Conservation (phyloP, 2,329 filamentous ascomycete species). For the Aspergillus proliferans region DNA sequence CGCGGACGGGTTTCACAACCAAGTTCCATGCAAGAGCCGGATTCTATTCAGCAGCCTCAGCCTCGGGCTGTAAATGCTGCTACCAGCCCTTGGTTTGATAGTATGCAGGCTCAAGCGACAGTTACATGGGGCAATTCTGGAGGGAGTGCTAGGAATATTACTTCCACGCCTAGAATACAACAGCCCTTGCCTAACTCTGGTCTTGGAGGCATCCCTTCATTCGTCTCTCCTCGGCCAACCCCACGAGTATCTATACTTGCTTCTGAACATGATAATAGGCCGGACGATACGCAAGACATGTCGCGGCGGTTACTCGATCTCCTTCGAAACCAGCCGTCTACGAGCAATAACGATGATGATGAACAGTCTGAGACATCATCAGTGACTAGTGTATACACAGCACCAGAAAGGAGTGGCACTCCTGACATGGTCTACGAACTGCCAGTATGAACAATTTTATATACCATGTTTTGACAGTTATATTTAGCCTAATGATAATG, state of each 20-base stretch:
- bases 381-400: slow-evolving; percentile 18
- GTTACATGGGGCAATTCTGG: not conserved
- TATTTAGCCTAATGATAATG: too few relatives aligned
- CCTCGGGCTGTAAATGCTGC: not conserved
- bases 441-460: not conserved
- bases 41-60: not conserved
- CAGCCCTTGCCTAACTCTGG: not conserved
- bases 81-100: not conserved
- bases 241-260: not conserved
- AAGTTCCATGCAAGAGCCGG: not conserved
- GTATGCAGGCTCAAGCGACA: not conserved
- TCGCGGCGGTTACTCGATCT: not conserved
- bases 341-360: not conserved
- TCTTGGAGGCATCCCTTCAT: too few relatives aligned
- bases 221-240: too few relatives aligned
- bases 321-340: not conserved
- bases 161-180: not conserved
- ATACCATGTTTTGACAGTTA: not conserved
- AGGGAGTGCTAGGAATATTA: not conserved
- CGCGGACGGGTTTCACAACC: too few relatives aligned
- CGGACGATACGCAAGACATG: not conserved
- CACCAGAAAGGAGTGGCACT: slow-evolving; percentile 10
- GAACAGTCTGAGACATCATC: not conserved
- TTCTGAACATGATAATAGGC: not conserved
- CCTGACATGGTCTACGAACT: not conserved